These are phyloP conservation scores for Neohortaea acidophila DNA, from an alignment of 495 filamentous ascomycete genomes.

Conservation along the genomic window DNA sequence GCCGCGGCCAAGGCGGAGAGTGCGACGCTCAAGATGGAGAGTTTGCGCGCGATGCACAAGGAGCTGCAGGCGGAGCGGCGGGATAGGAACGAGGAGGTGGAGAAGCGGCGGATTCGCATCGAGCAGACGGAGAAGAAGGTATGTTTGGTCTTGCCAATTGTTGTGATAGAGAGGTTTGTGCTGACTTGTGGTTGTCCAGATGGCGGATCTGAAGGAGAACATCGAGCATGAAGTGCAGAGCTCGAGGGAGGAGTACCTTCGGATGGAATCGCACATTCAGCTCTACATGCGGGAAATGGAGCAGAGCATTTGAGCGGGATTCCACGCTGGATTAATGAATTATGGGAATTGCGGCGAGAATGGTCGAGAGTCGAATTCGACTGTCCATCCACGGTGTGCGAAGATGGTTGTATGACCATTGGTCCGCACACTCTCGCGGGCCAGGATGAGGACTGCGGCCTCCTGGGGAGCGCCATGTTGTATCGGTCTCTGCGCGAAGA, in stretches of 20 bases:
- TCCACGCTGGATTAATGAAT: no score
- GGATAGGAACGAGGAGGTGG: conserved; percentile 79
- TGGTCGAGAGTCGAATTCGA: no score
- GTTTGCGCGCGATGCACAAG: conserved; percentile 65
- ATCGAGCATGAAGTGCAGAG: conserved; percentile 82
- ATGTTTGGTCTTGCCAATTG: conserved; percentile 19
- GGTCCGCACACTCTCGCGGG: no score
- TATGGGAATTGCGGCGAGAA: no score
- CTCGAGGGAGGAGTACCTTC: conserved; percentile 83
- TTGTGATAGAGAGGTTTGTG: conserved; percentile 1
- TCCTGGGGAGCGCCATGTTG: no score
- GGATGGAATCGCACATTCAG: conserved; percentile 92
- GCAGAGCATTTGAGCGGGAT: conserved; percentile 50
- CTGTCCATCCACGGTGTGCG: no score
- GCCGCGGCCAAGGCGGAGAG: conserved; percentile 64
- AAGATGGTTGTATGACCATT: no score
- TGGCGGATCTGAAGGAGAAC: conserved; percentile 91
- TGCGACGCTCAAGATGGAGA: conserved; percentile 79
- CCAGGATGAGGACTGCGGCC: no score
- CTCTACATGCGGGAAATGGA: conserved; percentile 99
- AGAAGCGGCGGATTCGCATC: conserved; percentile 74
- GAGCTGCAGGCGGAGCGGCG: conserved; percentile 67
- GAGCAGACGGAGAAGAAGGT: conserved; percentile 99
- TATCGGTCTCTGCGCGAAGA: no score
- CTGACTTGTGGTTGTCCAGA: conserved; percentile 50